Conservation (phyloP, 208 protist genomes). For the Lotmaria passim region DNA sequence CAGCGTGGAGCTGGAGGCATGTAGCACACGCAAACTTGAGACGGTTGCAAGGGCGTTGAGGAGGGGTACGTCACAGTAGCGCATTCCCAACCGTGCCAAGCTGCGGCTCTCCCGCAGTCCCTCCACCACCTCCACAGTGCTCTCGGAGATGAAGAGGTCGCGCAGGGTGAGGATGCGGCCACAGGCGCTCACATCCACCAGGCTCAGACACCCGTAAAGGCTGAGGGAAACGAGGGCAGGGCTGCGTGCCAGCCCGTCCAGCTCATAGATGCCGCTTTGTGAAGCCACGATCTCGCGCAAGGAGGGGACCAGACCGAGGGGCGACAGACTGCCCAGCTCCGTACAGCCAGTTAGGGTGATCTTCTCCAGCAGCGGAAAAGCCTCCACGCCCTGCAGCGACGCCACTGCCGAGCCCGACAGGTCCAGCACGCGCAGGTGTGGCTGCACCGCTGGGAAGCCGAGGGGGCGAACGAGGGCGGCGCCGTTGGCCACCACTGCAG, state of each 20-base stretch:
- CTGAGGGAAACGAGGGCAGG: conserved; percentile 24
- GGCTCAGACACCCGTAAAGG: conserved; percentile 30
- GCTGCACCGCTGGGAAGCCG: conserved; percentile 8
- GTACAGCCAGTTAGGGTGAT: conserved; percentile 15
- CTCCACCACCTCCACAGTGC: conserved; percentile 27
- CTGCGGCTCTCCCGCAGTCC: conserved; percentile 26
- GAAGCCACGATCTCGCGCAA: conserved; percentile 28
- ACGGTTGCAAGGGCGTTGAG: conserved; percentile 11
- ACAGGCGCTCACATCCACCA: conserved; percentile 31
- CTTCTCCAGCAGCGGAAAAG: conserved; percentile 18
- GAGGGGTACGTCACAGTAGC: conserved; percentile 27
- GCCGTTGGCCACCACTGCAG: neutral
- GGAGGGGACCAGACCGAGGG: conserved; percentile 12
- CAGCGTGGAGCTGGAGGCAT: conserved; percentile 25
- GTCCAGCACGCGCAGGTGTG: conserved; percentile 25
- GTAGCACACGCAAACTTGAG: conserved; percentile 20
- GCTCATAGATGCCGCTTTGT: conserved; percentile 28
- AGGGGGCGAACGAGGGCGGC: conserved; percentile 1
- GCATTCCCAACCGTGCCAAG: conserved; percentile 19
- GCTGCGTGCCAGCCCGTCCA: conserved; percentile 29
- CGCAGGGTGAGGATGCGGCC: conserved; percentile 27
- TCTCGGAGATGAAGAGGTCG: conserved; percentile 36
- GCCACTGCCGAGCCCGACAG: conserved; percentile 21
- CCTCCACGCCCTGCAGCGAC: conserved; percentile 19
- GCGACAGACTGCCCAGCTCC: conserved; percentile 22